Base-by-base conservation (phyloP, 305 asterid genomes). In the Solanum chacoense region DNA sequence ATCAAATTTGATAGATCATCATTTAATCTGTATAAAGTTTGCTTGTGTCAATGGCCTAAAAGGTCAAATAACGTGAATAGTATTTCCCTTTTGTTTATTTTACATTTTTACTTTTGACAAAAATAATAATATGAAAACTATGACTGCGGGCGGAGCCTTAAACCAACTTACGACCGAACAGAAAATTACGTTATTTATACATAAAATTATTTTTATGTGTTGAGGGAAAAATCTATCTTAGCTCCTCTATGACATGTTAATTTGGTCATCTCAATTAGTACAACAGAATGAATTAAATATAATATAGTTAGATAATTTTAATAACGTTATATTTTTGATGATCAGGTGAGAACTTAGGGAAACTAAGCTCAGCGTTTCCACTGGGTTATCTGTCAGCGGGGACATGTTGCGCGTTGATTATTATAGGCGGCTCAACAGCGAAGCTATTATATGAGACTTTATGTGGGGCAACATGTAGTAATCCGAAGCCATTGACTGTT, bases 391-490 rank as follows among this genome's bases (percentile, higher is more conserved):
- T 96, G 67, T 96, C 98, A 3, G 97, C 91, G 0, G 99, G 98
- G 0, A 97, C 98, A 29, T 96, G 99, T 32, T 92, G 93, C 81
- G 95, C 98, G 1, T 89, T 96, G 42, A 94, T 97, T 74, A 95
- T 96, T 86, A 91, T 97, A 34, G 98, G 99, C 0, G 99, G 99
- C 1, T 90, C 98, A 7, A 95, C 98, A 2, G 91, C 91, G 1
- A 96, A 87, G 85, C 11, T 92, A 89, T 93, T 97, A 14, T 97
- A 91, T 93, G 92, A 92, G 85, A 94, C 97, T 0, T 22, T 96
- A 31, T 96, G 99, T 35, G 98, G 97, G 7, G 87, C 91, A 86
- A 55, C 90, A 3, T 94, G 98, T 88, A 86, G 90, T 6, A 24
- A 63, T 59, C 69, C 92, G 32, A 91, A 92, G 88, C 96, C 98